A percentile compares a stretch with the other conserved stretches of the same genome.
phyloP scores from a whole-genome alignment of 768 basidiomycete species.

The Tulasnella sp. region DNA sequence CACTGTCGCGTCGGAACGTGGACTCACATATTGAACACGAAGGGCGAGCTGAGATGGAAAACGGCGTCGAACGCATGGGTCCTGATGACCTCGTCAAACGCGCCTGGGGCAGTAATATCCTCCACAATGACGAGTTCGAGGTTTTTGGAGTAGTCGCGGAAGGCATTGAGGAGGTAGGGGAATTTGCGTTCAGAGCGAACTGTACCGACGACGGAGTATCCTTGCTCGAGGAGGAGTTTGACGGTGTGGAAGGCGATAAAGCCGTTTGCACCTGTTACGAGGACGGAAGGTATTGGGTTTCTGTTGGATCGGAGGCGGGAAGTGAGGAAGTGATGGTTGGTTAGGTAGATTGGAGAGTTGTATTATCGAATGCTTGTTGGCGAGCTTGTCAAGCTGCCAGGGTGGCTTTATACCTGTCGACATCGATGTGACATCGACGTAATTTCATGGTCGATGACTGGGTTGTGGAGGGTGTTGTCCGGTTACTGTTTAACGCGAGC shows the following conservation, averaged over 20 bases:
- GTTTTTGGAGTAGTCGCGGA: background rate
- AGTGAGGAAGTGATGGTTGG: too few species aligned
- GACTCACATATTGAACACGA: slow-evolving; percentile 7
- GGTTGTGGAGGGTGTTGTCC: too few species aligned
- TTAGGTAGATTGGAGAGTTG: too few species aligned
- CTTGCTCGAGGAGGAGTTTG: slow-evolving; percentile 39
- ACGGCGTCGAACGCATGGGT: slow-evolving; percentile 9
- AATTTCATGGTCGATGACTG: too few species aligned
- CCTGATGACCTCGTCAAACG: slow-evolving; percentile 6
- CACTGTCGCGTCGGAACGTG: background rate
- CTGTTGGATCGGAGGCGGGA: too few species aligned
- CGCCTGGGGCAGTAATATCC: slow-evolving; percentile 5
- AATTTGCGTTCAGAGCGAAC: slow-evolving; percentile 8
- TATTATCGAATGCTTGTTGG: too few species aligned
- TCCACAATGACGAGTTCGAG: slow-evolving; percentile 7
- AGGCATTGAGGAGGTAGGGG: background rate
- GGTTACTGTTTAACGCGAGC: too few species aligned
- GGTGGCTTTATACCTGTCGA: too few species aligned
- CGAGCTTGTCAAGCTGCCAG: too few species aligned
- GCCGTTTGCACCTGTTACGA: slow-evolving; percentile 50
- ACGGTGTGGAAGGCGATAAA: slow-evolving; percentile 54
- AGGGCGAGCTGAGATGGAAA: slow-evolving; percentile 14
- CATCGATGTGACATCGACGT: too few species aligned
- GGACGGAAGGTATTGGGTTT: slow-evolving; percentile 27
- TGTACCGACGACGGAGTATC: slow-evolving; percentile 8